A percentile compares a stretch with the other conserved stretches of the same genome.
phyloP scores from a whole-genome alignment of 2,329 filamentous ascomycete species.

The Ilyonectria mors-panacis region DNA sequence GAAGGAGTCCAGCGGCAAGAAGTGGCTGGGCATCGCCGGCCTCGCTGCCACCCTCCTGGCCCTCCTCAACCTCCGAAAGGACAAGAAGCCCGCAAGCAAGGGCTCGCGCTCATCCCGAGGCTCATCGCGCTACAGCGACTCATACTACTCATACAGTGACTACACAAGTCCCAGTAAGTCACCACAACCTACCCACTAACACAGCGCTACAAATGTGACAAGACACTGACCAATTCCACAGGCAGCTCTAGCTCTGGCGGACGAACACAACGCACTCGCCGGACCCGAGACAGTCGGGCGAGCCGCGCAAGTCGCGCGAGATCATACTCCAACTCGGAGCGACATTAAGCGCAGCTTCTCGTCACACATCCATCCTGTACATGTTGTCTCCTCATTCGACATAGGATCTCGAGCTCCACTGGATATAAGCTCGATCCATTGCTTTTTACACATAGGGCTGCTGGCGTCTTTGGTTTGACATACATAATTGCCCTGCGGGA shows the following conservation, averaged over 20 bases:
- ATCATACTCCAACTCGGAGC: constrained; percentile 50
- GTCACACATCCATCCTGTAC: constrained; percentile 40
- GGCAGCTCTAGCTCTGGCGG: constrained; percentile 63
- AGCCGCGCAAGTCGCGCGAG: constrained; percentile 46
- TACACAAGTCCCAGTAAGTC: constrained; percentile 67
- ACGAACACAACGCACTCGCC: constrained; percentile 56
- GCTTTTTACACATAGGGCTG: constrained; percentile 39
- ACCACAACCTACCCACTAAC: constrained; percentile 8
- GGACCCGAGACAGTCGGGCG: constrained; percentile 52
- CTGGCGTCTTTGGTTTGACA: constrained; percentile 46
- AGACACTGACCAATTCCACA: constrained; percentile 39
- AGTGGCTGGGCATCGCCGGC: constrained; percentile 68
- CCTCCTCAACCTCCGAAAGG: constrained; percentile 68
- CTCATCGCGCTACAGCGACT: constrained; percentile 67
- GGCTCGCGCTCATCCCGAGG: constrained; percentile 55
- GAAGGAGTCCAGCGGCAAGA: constrained; percentile 65
- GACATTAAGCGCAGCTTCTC: constrained; percentile 32
- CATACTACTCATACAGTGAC: constrained; percentile 67
- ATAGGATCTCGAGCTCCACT: constrained; percentile 38
- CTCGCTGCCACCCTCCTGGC: constrained; percentile 66
- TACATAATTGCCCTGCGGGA: constrained; percentile 35
- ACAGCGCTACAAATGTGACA: constrained; percentile 15
- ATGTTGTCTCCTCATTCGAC: constrained; percentile 46
- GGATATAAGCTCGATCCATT: constrained; percentile 40
- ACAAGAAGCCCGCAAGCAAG: constrained; percentile 62